Conservation (phyloP, 73 alveolate species). For the Paramecium sonneborni region DNA sequence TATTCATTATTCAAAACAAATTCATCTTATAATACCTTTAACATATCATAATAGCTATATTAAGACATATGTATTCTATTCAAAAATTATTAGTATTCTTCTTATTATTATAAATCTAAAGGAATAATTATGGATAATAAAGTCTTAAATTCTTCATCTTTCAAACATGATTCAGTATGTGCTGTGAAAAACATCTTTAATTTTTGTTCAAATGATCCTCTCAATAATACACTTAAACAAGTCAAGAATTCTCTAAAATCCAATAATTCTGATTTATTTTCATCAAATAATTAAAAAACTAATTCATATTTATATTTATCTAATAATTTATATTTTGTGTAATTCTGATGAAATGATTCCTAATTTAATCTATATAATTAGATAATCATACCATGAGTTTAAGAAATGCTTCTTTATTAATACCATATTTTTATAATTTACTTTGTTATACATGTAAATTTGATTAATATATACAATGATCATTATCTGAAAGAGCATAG, state of each 20-base stretch:
- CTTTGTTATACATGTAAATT: not conserved
- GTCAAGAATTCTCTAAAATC: constrained; percentile 50
- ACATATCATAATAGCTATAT: not conserved
- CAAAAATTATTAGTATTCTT: not conserved
- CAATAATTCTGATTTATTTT: not conserved
- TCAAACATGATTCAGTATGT: not conserved
- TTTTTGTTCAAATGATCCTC: constrained; percentile 43
- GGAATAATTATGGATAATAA: not conserved
- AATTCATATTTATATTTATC: not conserved
- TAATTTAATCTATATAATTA: not conserved
- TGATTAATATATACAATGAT: not conserved
- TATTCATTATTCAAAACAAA: not conserved
- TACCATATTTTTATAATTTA: constrained; percentile 20
- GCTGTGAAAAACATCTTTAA: constrained; percentile 52
- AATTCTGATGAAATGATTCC: not conserved
- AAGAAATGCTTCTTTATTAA: not conserved
- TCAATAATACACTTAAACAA: not conserved
- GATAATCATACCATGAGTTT: not conserved
- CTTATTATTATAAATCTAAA: not conserved
- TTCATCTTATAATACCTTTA: not conserved
- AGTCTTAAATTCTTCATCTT: not conserved
- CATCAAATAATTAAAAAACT: constrained; percentile 20
- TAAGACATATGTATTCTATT: not conserved
- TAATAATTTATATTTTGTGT: not conserved
- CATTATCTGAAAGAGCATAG: not conserved